phyloP scores from a whole-genome alignment of 176 grass and related monocot species.

The Aegilops tauschii region DNA sequence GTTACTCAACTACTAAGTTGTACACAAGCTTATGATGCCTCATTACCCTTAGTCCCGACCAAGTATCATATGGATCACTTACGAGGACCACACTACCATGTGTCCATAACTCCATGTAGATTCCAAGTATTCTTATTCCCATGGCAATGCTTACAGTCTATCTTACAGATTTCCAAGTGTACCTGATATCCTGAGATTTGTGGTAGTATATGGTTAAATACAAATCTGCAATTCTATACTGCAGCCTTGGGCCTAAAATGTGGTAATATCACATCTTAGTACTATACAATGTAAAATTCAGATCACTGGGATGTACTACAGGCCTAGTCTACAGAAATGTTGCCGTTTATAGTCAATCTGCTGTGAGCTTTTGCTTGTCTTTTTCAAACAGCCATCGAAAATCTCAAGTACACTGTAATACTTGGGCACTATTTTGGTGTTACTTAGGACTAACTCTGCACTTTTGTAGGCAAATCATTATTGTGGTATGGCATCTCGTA shows the following conservation, averaged over 20 bases:
- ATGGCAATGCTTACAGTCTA: background rate
- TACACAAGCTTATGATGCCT: conserved; percentile 13
- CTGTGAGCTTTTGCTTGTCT: background rate
- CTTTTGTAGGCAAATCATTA: background rate
- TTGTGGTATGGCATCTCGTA: background rate
- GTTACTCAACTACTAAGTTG: background rate
- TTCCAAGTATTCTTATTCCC: conserved; percentile 22
- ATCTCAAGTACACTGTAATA: background rate
- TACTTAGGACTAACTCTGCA: background rate
- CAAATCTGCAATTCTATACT: background rate
- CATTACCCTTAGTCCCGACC: background rate
- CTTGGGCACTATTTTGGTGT: conserved; percentile 7
- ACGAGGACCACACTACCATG: background rate
- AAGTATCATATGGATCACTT: conserved; percentile 15
- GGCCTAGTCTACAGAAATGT: conserved; percentile 7
- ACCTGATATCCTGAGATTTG: conserved; percentile 12
- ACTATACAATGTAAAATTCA: background rate
- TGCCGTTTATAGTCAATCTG: background rate
- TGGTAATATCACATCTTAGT: background rate
- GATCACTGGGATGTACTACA: conserved; percentile 1
- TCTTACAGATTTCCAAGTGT: background rate
- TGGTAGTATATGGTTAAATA: conserved; percentile 2
- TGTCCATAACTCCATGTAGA: background rate
- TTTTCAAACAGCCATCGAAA: conserved; percentile 26
- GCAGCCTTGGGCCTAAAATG: background rate